A percentile compares a stretch with the other conserved stretches of the same genome.
phyloP scores from a whole-genome alignment of 192 early-diverging fungal genomes.

The Backusella liffmaniae region DNA sequence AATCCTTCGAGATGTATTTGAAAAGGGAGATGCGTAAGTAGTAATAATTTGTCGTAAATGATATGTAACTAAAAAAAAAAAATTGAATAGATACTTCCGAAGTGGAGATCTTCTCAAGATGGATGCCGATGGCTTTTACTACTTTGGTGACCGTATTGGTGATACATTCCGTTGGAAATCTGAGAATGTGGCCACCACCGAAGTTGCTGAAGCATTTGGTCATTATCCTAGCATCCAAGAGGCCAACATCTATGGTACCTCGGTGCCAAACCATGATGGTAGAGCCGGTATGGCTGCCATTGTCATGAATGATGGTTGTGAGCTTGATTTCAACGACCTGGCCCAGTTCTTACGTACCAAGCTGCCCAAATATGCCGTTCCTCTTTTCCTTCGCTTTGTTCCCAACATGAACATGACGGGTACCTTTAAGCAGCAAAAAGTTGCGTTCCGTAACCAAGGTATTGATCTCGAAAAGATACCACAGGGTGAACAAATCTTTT shows the following conservation, averaged over 20 bases:
- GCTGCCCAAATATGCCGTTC: conserved; percentile 63
- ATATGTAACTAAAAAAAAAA: too few species aligned
- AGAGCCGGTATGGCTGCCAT: conserved; percentile 66
- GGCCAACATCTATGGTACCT: conserved; percentile 64
- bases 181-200: conserved; percentile 57
- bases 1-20: conserved; percentile 51
- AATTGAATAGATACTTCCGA: conserved; percentile 36
- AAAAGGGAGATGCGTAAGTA: conserved; percentile 56
- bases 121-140: conserved; percentile 49
- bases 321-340: conserved; percentile 42
- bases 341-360: conserved; percentile 26
- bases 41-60: too few species aligned
- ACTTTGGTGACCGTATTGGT: conserved; percentile 67
- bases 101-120: conserved; percentile 59
- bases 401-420: conserved; percentile 48
- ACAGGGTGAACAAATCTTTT: conserved; percentile 35
- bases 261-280: conserved; percentile 57
- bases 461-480: conserved; percentile 36
- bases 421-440: conserved; percentile 52
- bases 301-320: conserved; percentile 34
- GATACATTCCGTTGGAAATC: conserved; percentile 74
- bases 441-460: conserved; percentile 42
- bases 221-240: conserved; percentile 48
- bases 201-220: conserved; percentile 56
- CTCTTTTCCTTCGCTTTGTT: conserved; percentile 58